These are phyloP conservation scores for Vicia sativa DNA, from an alignment of 306 rosid species.

Conservation along the genomic window DNA sequence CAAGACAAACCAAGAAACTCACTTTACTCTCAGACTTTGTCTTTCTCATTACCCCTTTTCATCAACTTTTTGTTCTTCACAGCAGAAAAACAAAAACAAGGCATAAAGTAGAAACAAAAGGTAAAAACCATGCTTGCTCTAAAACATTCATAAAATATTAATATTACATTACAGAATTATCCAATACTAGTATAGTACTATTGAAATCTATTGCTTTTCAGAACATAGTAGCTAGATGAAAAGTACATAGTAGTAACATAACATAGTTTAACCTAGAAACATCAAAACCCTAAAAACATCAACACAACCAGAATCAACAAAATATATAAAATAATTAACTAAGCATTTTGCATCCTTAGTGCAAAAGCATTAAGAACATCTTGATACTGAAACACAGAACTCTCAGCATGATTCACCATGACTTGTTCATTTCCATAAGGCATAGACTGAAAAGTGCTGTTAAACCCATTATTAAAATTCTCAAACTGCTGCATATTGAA, in stretches of 20 bases:
- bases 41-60: conserved; percentile 38
- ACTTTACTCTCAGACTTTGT: conserved; percentile 37
- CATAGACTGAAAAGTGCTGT: background rate
- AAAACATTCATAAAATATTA: conserved; percentile 23
- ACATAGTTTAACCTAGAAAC: conserved; percentile 25
- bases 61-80: conserved; percentile 18
- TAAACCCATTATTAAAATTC: conserved; percentile 23
- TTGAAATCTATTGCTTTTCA: conserved; percentile 11
- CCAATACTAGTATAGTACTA: background rate
- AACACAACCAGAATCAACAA: background rate
- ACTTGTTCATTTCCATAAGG: conserved; percentile 43
- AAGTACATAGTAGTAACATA: conserved; percentile 25
- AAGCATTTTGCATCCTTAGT: conserved; percentile 61
- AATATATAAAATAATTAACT: background rate
- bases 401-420: conserved; percentile 38
- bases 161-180: conserved; percentile 1
- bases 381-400: conserved; percentile 53
- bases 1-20: conserved; percentile 6
- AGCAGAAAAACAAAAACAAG: conserved; percentile 6
- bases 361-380: conserved; percentile 54
- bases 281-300: conserved; percentile 32
- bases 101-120: background rate
- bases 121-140: conserved; percentile 15
- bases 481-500: conserved; percentile 44
- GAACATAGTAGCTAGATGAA: conserved; percentile 12